Conservation (phyloP, 1,284 basidiomycete species). For the Afroboletus lepidellus region DNA sequence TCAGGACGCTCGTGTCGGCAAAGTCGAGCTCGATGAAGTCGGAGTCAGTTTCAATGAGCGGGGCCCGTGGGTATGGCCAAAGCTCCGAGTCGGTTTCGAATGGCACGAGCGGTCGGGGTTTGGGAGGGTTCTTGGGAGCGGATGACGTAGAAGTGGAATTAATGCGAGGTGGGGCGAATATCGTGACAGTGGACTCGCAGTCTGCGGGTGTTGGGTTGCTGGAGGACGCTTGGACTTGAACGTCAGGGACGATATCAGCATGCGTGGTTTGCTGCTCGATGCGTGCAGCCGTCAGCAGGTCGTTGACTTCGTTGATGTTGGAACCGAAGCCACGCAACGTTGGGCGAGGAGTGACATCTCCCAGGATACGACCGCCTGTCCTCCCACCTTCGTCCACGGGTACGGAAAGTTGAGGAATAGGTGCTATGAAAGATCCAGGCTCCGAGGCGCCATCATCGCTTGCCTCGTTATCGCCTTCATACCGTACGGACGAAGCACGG, state of each 20-base stretch:
- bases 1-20: conserved; percentile 63
- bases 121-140: conserved; percentile 19
- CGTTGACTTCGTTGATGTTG: conserved; percentile 33
- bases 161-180: conserved; percentile 15
- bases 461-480: conserved; percentile 64
- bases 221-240: conserved; percentile 10
- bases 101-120: conserved; percentile 43
- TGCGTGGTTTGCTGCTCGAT: conserved; percentile 20
- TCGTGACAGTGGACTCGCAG: conserved; percentile 13
- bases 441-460: conserved; percentile 44
- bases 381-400: conserved; percentile 18
- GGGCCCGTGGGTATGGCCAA: conserved; percentile 62
- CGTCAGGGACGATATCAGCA: conserved; percentile 5
- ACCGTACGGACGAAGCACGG: conserved; percentile 52
- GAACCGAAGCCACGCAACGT: conserved; percentile 38
- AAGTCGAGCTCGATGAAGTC: conserved; percentile 72
- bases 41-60: conserved; percentile 37
- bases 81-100: conserved; percentile 60
- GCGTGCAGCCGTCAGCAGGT: conserved; percentile 29
- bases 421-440: conserved; percentile 42
- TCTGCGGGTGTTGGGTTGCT: neutral
- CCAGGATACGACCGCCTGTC: conserved; percentile 30
- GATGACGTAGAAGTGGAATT: conserved; percentile 4
- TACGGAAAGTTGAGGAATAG: conserved; percentile 32
- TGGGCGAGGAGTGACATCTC: conserved; percentile 52